Conservation (phyloP, 768 basidiomycete genomes). For the Imleria badia region DNA sequence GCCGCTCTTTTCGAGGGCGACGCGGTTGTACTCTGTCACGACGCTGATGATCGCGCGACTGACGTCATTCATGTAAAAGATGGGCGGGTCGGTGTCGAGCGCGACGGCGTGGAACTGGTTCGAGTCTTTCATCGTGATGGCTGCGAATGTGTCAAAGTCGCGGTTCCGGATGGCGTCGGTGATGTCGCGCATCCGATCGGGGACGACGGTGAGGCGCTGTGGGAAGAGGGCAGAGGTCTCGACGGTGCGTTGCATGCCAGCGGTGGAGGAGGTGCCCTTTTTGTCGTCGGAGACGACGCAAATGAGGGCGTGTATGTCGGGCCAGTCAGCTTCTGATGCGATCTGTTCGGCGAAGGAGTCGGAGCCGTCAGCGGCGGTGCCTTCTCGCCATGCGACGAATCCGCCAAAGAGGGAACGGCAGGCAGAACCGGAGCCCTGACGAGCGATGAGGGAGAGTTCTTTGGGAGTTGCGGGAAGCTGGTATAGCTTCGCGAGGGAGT, state of each 20-base stretch:
- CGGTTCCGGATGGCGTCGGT: conserved; percentile 70
- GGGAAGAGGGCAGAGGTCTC: conserved; percentile 86
- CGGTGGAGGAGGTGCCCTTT: conserved; percentile 92
- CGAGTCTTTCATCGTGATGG: conserved; percentile 94
- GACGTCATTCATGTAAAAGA: conserved; percentile 99
- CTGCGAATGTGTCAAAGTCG: conserved; percentile 89
- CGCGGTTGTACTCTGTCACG: conserved; percentile 90
- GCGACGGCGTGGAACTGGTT: conserved; percentile 99
- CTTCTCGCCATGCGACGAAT: conserved; percentile 87
- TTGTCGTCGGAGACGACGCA: conserved; percentile 96
- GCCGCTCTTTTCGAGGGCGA: conserved; percentile 54
- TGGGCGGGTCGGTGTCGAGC: conserved; percentile 95
- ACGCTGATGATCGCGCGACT: conserved; percentile 89
- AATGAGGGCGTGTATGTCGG: conserved; percentile 94
- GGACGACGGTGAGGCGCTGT: conserved; percentile 91
- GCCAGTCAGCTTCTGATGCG: conserved; percentile 87
- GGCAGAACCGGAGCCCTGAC: conserved; percentile 96
- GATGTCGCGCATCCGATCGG: conserved; percentile 81
- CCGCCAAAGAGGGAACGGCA: conserved; percentile 98
- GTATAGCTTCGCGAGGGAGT: conserved; percentile 88
- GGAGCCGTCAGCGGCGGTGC: conserved; percentile 57
- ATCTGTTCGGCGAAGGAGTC: conserved; percentile 90
- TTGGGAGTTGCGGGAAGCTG: conserved; percentile 74
- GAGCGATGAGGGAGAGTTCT: conserved; percentile 87
- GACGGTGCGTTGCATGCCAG: conserved; percentile 97